These are phyloP conservation scores for Yamadazyma friedrichii DNA, from an alignment of 1,139 yeast species.

Conservation along the genomic window DNA sequence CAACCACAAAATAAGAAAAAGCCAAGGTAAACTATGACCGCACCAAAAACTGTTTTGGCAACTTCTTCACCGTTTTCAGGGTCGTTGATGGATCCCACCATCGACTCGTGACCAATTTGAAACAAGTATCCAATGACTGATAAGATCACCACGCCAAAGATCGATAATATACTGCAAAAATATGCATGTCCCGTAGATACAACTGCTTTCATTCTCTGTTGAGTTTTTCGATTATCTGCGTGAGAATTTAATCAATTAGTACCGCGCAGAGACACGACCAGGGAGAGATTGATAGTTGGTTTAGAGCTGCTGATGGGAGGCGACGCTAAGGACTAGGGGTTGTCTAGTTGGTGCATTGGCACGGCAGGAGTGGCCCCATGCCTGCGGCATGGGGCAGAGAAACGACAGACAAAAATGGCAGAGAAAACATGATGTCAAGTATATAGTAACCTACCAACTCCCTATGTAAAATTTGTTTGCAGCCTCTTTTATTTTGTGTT, in stretches of 20 bases:
- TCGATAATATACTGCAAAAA: slow-evolving; percentile 90
- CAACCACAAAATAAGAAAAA: slow-evolving; percentile 89
- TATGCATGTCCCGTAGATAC: slow-evolving; percentile 76
- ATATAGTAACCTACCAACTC: too few species aligned
- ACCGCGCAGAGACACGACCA: slow-evolving; percentile 1
- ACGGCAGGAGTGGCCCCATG: too few species aligned
- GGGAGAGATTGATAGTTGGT: neutral
- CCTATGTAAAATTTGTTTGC: too few species aligned
- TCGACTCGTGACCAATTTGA: slow-evolving; percentile 77
- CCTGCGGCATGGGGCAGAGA: too few species aligned
- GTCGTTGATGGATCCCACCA: slow-evolving; percentile 88
- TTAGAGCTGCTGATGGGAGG: too few species aligned
- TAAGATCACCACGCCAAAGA: slow-evolving; percentile 85
- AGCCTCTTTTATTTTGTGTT: too few species aligned
- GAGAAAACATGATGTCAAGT: too few species aligned
- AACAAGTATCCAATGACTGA: slow-evolving; percentile 83
- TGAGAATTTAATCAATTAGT: slow-evolving; percentile 1
- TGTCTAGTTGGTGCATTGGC: too few species aligned
- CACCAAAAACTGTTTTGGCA: slow-evolving; percentile 85
- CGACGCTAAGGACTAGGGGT: too few species aligned
- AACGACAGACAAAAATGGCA: too few species aligned
- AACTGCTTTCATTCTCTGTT: slow-evolving; percentile 29
- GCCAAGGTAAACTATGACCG: slow-evolving; percentile 77
- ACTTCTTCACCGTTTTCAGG: slow-evolving; percentile 95
- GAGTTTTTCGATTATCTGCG: slow-evolving; percentile 3